A percentile compares a stretch with the other conserved stretches of the same genome.
These are phyloP conservation scores for Camellia sinensis DNA, from an alignment of 148 eudicot genomes.

Conservation along the genomic window DNA sequence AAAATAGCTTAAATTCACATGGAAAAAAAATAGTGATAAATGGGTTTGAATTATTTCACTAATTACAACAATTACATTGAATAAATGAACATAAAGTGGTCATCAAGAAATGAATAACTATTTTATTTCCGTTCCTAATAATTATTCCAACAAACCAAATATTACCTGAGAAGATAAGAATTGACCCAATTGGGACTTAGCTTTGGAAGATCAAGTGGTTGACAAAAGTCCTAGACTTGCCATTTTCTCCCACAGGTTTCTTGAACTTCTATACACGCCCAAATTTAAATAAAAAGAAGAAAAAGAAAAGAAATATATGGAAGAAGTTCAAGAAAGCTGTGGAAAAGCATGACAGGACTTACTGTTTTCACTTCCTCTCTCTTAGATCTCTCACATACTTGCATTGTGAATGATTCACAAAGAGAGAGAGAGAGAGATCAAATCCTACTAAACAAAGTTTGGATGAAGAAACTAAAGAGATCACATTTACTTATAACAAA, in stretches of 20 bases:
- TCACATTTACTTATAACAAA: not conserved
- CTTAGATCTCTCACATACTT: not conserved
- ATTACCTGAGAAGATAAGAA: not conserved
- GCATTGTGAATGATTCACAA: not conserved
- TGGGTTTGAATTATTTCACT: not conserved
- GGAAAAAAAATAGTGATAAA: not conserved
- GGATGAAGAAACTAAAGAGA: not conserved
- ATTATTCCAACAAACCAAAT: no score
- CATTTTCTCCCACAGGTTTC: slow-evolving; percentile 20
- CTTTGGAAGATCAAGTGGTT: not conserved
- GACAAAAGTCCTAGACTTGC: not conserved
- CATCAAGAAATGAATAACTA: not conserved
- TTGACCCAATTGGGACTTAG: not conserved
- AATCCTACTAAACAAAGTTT: no score
- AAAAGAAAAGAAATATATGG: not conserved
- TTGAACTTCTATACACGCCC: slow-evolving; percentile 8
- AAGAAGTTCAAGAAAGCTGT: slow-evolving; percentile 34
- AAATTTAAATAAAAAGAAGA: no score
- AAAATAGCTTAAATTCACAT: not conserved
- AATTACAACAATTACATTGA: not conserved
- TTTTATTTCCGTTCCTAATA: no score
- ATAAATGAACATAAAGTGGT: not conserved
- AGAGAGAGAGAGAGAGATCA: not conserved
- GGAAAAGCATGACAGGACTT: slow-evolving; percentile 25
- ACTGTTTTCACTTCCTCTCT: not conserved